Conservation (phyloP, 768 basidiomycete species). For the Omphalotus guepiniiformis region DNA sequence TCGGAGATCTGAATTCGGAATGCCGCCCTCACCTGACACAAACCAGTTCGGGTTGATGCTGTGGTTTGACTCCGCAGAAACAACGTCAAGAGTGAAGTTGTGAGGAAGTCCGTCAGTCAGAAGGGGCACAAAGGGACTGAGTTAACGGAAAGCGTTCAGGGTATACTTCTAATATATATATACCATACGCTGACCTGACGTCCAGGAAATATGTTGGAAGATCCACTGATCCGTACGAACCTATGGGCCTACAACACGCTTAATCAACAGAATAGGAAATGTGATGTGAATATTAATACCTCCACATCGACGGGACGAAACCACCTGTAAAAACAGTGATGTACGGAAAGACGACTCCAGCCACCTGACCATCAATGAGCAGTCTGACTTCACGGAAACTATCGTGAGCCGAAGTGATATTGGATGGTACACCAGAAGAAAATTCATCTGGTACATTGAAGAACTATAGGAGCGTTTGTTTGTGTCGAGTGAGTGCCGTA, state of each 20-base stretch:
- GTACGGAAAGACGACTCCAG: conserved; percentile 47
- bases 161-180: too few species aligned
- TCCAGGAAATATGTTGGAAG: conserved; percentile 24
- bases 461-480: too few species aligned
- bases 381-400: conserved; percentile 49
- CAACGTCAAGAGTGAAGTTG: conserved; percentile 68
- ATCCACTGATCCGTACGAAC: neutral
- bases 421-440: neutral
- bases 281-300: too few species aligned
- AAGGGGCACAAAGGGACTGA: conserved; percentile 70
- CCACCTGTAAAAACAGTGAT: conserved; percentile 74
- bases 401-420: conserved; percentile 34
- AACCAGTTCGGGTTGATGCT: conserved; percentile 75
- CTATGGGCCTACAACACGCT: neutral
- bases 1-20: neutral
- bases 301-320: conserved; percentile 66
- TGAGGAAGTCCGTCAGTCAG: conserved; percentile 68
- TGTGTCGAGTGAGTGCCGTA: too few species aligned
- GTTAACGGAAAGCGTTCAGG: too few species aligned
- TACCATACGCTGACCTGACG: conserved; percentile 73
- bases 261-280: neutral
- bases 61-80: conserved; percentile 58
- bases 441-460: conserved; percentile 5
- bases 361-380: conserved; percentile 41
- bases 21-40: conserved; percentile 46